phyloP scores from a whole-genome alignment of 1,284 basidiomycete genomes.

The Agroathelia rolfsii region DNA sequence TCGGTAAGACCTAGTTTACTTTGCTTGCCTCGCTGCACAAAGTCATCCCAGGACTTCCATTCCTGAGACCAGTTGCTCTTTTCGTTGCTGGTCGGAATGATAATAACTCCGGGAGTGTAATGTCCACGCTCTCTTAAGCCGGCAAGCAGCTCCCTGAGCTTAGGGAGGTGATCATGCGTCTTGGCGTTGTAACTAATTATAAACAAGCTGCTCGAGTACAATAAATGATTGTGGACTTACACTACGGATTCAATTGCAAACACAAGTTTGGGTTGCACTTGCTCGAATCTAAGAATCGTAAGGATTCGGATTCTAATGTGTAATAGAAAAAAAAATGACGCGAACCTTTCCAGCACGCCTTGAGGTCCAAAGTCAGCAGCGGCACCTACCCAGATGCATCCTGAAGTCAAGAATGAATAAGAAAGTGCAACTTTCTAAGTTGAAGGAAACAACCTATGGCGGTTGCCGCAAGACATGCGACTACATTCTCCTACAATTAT shows the following conservation, averaged over 20 bases:
- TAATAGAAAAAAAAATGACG: constrained; percentile 12
- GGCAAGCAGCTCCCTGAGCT: constrained; percentile 47
- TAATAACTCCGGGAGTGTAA: constrained; percentile 42
- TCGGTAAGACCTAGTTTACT: constrained; percentile 35
- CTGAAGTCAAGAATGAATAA: constrained; percentile 13
- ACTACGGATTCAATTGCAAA: constrained; percentile 68
- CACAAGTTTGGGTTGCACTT: constrained; percentile 66
- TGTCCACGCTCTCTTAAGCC: constrained; percentile 31
- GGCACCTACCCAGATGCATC: constrained; percentile 77
- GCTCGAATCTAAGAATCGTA: constrained; percentile 41
- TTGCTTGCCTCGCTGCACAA: constrained; percentile 35
- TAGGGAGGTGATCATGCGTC: constrained; percentile 59
- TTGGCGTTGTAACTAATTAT: constrained; percentile 55
- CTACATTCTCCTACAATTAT: constrained; percentile 51
- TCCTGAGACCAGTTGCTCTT: constrained; percentile 29
- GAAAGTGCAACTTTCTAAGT: background rate
- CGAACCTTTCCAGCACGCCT: constrained; percentile 71
- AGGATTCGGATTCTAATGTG: constrained; percentile 7
- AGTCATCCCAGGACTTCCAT: constrained; percentile 52
- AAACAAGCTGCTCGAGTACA: constrained; percentile 3
- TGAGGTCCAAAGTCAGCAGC: constrained; percentile 81
- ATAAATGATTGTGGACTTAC: constrained; percentile 25
- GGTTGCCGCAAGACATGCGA: constrained; percentile 66
- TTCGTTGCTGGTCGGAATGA: constrained; percentile 36
- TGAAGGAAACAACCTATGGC: constrained; percentile 41